Conservation (phyloP, 2,329 filamentous ascomycete genomes). For the Colletotrichum sp. region DNA sequence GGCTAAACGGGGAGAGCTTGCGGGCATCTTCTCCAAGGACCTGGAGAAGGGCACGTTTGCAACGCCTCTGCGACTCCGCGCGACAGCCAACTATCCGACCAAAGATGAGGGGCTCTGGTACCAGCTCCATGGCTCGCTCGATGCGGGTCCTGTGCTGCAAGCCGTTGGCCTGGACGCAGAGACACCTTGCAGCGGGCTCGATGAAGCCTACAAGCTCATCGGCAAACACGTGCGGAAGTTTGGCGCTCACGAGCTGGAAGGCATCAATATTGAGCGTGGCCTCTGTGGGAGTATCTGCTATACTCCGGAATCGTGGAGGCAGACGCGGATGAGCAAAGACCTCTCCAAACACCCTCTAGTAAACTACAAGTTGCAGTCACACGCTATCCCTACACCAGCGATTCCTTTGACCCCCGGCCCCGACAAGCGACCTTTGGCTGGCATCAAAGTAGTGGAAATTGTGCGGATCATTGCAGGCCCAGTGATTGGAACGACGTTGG, state of each 20-base stretch:
- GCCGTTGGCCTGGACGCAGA: not conserved
- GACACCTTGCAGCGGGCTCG: not conserved
- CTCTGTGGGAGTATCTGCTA: not conserved
- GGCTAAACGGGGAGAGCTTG: not conserved
- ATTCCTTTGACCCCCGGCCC: not conserved
- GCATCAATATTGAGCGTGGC: not conserved
- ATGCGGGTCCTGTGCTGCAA: not conserved
- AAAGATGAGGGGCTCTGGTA: not conserved
- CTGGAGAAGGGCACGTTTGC: not conserved
- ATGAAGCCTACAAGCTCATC: not conserved
- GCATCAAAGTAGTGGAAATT: not conserved
- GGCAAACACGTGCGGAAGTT: not conserved
- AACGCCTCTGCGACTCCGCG: not conserved
- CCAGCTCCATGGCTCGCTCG: not conserved
- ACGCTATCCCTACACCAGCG: not conserved
- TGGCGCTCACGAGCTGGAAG: not conserved
- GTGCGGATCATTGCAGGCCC: not conserved
- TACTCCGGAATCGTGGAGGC: not conserved
- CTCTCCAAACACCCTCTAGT: not conserved
- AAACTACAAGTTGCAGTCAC: not conserved
- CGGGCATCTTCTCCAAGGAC: not conserved
- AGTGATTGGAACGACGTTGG: not conserved
- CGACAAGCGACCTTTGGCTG: not conserved
- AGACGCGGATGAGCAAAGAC: not conserved
- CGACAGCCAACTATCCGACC: not conserved